A percentile compares a stretch with the other conserved stretches of the same genome.
These are phyloP conservation scores for Rhodomyrtus psidioides DNA, from an alignment of 441 rosid species.

Conservation along the genomic window DNA sequence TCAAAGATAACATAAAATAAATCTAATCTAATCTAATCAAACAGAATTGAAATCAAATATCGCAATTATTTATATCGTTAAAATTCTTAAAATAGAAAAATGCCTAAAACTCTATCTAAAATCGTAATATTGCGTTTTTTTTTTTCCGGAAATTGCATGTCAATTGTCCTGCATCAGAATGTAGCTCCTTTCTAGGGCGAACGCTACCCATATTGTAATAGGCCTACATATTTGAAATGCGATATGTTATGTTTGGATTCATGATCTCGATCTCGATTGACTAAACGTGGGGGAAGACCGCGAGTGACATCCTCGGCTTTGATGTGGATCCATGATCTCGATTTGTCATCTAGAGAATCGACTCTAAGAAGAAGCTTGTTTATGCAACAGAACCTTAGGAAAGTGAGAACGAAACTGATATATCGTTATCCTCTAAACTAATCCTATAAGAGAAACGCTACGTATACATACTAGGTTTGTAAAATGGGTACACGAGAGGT, in stretches of 20 bases:
- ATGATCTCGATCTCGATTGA: background rate
- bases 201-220: fast-evolving
- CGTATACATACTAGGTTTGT: fast-evolving
- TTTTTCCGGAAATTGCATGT: no score
- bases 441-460: background rate
- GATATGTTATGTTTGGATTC: background rate
- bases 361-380: background rate
- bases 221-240: background rate
- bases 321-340: background rate
- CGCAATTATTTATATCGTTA: no score
- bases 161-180: no score
- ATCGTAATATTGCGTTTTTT: no score
- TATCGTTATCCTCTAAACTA: background rate
- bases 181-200: background rate
- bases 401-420: background rate
- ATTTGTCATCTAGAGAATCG: background rate
- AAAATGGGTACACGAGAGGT: background rate
- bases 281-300: background rate
- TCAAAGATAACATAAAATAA: no score
- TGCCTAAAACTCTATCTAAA: no score
- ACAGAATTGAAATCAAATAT: no score
- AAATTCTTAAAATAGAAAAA: no score
- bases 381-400: background rate
- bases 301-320: background rate
- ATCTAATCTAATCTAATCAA: no score